Evolutionary conservation across 371 early-diverging fungal genomes (phyloP).

Genomic region (Mortierella sp.): DNA sequence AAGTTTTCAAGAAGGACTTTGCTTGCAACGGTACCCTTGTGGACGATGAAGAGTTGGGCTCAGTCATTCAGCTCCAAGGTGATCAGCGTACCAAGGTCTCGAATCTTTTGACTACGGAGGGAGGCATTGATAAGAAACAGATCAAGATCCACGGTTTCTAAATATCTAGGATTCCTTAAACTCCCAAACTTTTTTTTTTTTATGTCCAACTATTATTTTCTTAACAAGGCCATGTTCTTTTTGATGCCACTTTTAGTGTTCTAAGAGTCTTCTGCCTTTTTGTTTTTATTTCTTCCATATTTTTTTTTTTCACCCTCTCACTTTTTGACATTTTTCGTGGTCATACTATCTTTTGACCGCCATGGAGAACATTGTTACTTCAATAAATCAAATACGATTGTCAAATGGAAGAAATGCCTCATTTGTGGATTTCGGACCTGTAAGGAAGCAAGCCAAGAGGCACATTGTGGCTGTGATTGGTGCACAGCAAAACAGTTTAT

Average conservation of each 20-base stretch:
- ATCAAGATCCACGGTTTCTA: conserved; percentile 98
- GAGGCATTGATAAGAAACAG: conserved; percentile 87
- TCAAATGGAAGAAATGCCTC: conserved; percentile 1
- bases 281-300: conserved; percentile 12
- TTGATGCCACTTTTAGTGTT: neutral
- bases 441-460: neutral
- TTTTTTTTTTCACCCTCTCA: conserved; percentile 1
- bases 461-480: neutral
- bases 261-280: neutral
- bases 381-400: conserved; percentile 11
- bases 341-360: neutral
- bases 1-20: conserved; percentile 96
- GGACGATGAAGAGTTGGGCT: conserved; percentile 90
- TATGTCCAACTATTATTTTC: conserved; percentile 2
- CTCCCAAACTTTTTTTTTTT: conserved; percentile 5
- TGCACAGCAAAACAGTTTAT: conserved; percentile 2
- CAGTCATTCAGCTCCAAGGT: conserved; percentile 95
- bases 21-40: conserved; percentile 97
- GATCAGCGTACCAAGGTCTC: conserved; percentile 93
- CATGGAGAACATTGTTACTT: neutral
- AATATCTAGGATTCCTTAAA: conserved; percentile 6
- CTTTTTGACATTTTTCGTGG: conserved; percentile 1
- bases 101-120: conserved; percentile 76
- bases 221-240: neutral
- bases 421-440: neutral